Base-by-base conservation (phyloP, 129 eudicot species). In the Chrysanthemum seticuspe region DNA sequence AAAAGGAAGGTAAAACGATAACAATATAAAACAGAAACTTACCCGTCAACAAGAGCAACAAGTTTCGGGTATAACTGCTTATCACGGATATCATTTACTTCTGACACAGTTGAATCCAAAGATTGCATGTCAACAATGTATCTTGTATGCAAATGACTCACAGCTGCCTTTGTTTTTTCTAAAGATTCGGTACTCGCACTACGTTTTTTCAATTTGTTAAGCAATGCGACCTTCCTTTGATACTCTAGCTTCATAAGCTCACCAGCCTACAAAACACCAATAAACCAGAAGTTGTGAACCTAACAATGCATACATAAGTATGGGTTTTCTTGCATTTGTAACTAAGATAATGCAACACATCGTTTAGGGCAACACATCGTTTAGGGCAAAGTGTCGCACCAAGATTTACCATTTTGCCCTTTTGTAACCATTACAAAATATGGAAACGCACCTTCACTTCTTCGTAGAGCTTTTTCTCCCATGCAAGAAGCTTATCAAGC, bases 381-480 rank as follows among this genome's bases (percentile, higher is more conserved):
- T 31, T 48, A 31, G 0, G 23, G 40, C 59, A n/a, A 15, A 10
- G 31, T 49, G 10, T 66, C 6, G 2, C 2, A 53, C 52, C 31
- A 62, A 3, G 45, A 71, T 53, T 53, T 59, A 78, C 60, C 15
- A 45, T 44, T 64, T 64, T 71, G 47, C 53, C 62, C 67, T 55
- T 54, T 53, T 1, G 73, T 13, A 55, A 69, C 58, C 16, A 4
- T 40, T 14, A 5, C 6, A 19, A 56, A 70, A 23, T 65, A 56
- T 25, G 4, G 21, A 18, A 29, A 73, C 66, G 52, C 55, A 94
- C 98, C 98, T 94, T 94, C 29, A 94, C 96, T 94, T 94, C 98
- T 84, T 94, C 98, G 53, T 94, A 94, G 5, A 94, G 91, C 78
- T 94, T 94, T 78, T 94, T 94, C 87, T 94, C 98, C 98, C 98